Evolutionary conservation across 169 alveolate genomes (phyloP), one percentile per base, ranked within the genome.

Genomic region (Toxoplasma gondii): DNA sequence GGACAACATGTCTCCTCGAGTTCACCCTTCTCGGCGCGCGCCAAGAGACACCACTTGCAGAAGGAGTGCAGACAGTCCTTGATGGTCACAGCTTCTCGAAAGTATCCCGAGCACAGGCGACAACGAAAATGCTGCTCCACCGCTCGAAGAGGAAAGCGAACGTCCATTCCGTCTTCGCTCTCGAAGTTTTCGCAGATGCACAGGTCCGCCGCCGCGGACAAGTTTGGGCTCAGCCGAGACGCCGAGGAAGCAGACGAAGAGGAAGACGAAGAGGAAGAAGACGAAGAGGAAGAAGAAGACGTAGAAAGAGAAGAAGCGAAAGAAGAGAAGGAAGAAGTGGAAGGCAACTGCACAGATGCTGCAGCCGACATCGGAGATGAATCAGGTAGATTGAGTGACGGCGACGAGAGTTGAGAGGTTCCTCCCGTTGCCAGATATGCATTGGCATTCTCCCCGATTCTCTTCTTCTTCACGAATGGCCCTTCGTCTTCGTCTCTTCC

Each of bases 21-120:
- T 17, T 95, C 96, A 0, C 94, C 94, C 36, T 91, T 70, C 53
- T 93, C 97, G 22, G 90, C 95, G 94, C 94, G 93, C 39, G 58
- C 83, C 44, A 90, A 92, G 39, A 96, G 94, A 80, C 97, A 96
- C 90, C 92, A 78, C 24, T 93, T 95, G 86, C 97, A 96, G 94
- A 96, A 96, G 58, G 97, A 95, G 93, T 96, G 97, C 49, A 96
- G 92, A 84, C 97, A 96, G 49, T 96, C 97, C 78, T 94, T 94
- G 49, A 96, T 94, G 67, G 97, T 96, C 67, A 95, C 95, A 29
- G 96, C 97, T 22, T 95, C 97, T 31, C 97, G 67, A 87, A 96
- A 95, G 95, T 94, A 96, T 39, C 97, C 97, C 29, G 64, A 82
- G 69, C 97, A 96, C 29, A 96, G 87, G 36, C 96, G 95, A 29